Evolutionary conservation across 768 basidiomycete genomes (phyloP).

Genomic region (Dacryopinax spathularia): DNA sequence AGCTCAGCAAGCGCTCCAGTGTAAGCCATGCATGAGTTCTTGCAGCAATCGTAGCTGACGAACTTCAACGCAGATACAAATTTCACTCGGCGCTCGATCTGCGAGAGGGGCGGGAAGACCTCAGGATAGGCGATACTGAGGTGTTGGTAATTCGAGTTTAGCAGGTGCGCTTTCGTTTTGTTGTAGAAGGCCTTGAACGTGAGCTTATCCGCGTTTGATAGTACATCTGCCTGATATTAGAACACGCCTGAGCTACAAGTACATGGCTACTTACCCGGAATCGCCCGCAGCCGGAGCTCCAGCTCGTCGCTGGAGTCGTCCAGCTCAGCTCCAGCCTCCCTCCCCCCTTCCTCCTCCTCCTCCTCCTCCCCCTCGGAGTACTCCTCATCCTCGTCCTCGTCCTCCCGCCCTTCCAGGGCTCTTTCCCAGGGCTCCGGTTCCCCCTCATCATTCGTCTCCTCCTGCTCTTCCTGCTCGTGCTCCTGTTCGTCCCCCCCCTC

Average conservation of each 20-base stretch:
- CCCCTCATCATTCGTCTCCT: no score
- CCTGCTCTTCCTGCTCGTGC: neutral
- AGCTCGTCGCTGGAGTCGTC: no score
- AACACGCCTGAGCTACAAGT: no score
- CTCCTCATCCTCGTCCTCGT: neutral
- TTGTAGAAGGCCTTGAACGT: neutral
- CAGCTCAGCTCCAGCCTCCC: no score
- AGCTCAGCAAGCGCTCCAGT: constrained; percentile 22
- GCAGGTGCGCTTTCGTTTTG: neutral
- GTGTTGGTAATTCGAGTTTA: no score
- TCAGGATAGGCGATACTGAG: no score
- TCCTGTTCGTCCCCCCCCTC: neutral
- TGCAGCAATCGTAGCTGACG: constrained; percentile 35
- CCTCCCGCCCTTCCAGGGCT: neutral
- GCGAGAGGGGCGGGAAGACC: no score
- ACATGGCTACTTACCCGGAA: no score
- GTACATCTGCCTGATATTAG: neutral
- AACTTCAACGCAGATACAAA: no score
- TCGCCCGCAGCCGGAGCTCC: no score
- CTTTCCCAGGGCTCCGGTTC: no score
- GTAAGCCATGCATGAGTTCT: constrained; percentile 30
- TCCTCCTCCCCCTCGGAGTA: neutral
- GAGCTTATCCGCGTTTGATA: neutral
- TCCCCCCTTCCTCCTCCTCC: neutral
- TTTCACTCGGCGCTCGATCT: no score